A percentile compares a stretch with the other conserved stretches of the same genome.
phyloP scores from a whole-genome alignment of 306 rosid species.

The Lathyrus oleraceus region DNA sequence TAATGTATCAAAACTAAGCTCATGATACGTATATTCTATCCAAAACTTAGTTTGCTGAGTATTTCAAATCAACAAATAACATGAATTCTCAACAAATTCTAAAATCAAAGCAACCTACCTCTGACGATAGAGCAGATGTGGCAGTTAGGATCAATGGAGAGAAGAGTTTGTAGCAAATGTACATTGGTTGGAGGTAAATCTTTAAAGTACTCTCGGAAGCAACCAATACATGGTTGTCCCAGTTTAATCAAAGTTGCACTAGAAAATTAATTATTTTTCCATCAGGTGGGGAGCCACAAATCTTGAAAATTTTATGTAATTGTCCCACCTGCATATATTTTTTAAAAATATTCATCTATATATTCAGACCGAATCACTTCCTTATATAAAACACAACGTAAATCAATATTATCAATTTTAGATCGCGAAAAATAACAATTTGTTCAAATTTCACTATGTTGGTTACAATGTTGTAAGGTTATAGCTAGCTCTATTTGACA shows the following conservation, averaged over 20 bases:
- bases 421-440: too few relatives aligned
- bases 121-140: constrained; percentile 74
- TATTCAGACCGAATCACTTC: too few relatives aligned
- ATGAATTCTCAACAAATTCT: too few relatives aligned
- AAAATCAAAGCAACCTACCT: constrained; percentile 48
- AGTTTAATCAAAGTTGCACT: constrained; percentile 90
- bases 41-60: too few relatives aligned
- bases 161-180: constrained; percentile 73
- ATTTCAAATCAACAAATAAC: too few relatives aligned
- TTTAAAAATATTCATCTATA: too few relatives aligned
- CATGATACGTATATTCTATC: too few relatives aligned
- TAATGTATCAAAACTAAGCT: too few relatives aligned
- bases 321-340: constrained; percentile 72
- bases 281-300: constrained; percentile 94
- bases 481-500: too few relatives aligned
- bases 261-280: constrained; percentile 91
- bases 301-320: constrained; percentile 97
- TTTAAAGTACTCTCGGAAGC: constrained; percentile 70
- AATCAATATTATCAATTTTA: too few relatives aligned
- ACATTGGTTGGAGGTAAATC: constrained; percentile 57
- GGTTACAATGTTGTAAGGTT: too few relatives aligned
- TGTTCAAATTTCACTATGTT: too few relatives aligned
- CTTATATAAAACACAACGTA: constrained; percentile 5
- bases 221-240: constrained; percentile 77
- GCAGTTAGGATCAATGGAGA: constrained; percentile 91